Evolutionary conservation across 345 rosid species (phyloP).

Genomic region (Pugionium dolabratum): DNA sequence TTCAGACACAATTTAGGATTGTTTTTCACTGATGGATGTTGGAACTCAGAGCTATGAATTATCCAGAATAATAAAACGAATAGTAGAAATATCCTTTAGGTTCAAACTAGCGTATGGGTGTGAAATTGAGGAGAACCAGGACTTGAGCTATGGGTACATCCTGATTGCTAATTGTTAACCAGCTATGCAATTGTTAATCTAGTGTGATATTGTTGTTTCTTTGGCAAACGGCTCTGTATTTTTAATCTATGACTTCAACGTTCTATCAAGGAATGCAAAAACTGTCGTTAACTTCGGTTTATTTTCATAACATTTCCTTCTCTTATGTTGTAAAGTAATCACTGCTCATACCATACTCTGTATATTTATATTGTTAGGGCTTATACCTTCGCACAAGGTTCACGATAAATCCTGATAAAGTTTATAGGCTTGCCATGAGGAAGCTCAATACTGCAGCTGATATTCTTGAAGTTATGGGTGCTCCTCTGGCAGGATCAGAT

Average conservation of each 20-base stretch:
- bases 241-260: neutral
- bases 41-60: slow-evolving; percentile 7
- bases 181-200: neutral
- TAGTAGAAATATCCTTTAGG: neutral
- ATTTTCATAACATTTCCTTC: neutral
- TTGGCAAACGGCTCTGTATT: neutral
- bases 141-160: slow-evolving; percentile 11
- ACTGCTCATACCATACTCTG: neutral
- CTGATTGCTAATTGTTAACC: neutral
- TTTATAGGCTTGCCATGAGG: slow-evolving; percentile 88
- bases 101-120: neutral
- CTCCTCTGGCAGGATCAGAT: slow-evolving; percentile 83
- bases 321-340: slow-evolving; percentile 1
- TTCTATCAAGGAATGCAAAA: neutral
- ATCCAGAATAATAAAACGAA: neutral
- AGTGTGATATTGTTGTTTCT: neutral
- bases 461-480: slow-evolving; percentile 98
- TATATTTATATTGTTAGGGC: slow-evolving; percentile 50
- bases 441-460: slow-evolving; percentile 86
- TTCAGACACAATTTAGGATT: slow-evolving; percentile 11
- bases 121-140: slow-evolving; percentile 1
- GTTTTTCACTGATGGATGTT: neutral
- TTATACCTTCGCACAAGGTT: slow-evolving; percentile 80
- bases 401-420: slow-evolving; percentile 87
- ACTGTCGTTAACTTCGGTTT: slow-evolving; percentile 14